Evolutionary conservation across 2,329 filamentous ascomycete species (phyloP), one percentile per base, ranked within the genome.

Genomic region (Ascosphaera acerosa): DNA sequence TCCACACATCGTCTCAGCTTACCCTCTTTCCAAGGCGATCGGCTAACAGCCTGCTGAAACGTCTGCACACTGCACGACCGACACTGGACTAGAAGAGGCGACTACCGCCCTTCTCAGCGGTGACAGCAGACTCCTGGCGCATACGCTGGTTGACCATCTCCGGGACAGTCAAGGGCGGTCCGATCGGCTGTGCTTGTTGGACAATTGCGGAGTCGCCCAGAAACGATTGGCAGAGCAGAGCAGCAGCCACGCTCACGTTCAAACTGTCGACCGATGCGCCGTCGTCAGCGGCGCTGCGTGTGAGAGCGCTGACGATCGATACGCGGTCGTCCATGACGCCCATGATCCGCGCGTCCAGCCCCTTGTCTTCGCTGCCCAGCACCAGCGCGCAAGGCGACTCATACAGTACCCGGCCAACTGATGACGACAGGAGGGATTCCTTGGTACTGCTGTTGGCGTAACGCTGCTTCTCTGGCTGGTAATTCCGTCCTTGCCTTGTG

Each of bases 211-310:
- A 49, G 16, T 43, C 39, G 3, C 44, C 46, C 31, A 54, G 39
- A 34, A 55, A 52, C 37, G 44, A 50, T 33, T 55, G 44, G 38
- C 53, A 53, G 31, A 94, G 53, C 30, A 94, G 55, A 1, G 69
- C 80, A 4, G 77, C 69, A 1, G 87, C 84, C 14, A 90, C 82
- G 45, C 77, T 80, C 23, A 94, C 87, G 47, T 97, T 94, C 48
- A 97, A 54, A 49, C 81, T 91, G 50, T 94, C 84, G 2, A 97
- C 69, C 2, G 62, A 46, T 40, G 69, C 47, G 3, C 45, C 45
- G 38, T 55, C 52, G 10, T 46, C 43, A 7, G 40, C 36, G 6
- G 45, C 38, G 2, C 46, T 45, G 6, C 45, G 30, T 3, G 43
- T 37, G 44, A 63, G 46, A 43, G 53, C 49, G 49, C 63, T 48